Evolutionary conservation across 495 filamentous ascomycete genomes (phyloP).

Genomic region (Arthonia radiata): DNA sequence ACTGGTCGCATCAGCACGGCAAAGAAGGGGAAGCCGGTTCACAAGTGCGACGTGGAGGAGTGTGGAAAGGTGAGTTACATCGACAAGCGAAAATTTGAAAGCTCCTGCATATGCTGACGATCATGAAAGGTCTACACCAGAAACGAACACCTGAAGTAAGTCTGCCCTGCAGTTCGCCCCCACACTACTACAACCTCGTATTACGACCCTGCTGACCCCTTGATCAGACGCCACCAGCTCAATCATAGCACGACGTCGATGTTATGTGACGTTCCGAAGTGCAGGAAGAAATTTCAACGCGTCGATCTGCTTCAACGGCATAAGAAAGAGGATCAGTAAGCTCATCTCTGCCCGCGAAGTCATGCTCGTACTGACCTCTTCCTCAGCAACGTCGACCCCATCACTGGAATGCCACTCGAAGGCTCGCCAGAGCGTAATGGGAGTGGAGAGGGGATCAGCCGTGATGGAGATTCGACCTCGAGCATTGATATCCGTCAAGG

Average conservation of each 20-base stretch:
- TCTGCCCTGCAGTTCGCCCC: background rate
- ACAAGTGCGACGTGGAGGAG: constrained; percentile 35
- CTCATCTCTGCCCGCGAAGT: too few relatives aligned
- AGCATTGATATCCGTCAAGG: too few relatives aligned
- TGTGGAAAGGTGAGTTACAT: constrained; percentile 34
- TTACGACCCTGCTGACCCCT: background rate
- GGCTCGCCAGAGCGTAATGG: too few relatives aligned
- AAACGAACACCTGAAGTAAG: constrained; percentile 62
- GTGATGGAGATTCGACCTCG: too few relatives aligned
- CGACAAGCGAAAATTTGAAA: background rate
- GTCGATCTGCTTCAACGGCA: constrained; percentile 58
- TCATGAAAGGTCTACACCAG: constrained; percentile 45
- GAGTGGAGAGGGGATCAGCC: too few relatives aligned
- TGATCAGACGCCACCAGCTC: constrained; percentile 52
- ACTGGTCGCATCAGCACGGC: constrained; percentile 57
- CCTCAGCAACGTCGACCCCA: too few relatives aligned
- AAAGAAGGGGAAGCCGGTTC: constrained; percentile 62
- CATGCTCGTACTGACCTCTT: too few relatives aligned
- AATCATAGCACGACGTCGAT: constrained; percentile 53
- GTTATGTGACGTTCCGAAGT: constrained; percentile 39
- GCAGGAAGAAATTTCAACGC: constrained; percentile 39
- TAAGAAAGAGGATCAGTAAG: too few relatives aligned
- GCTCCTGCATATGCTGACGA: constrained; percentile 5
- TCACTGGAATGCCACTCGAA: too few relatives aligned
- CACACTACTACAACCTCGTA: background rate